A percentile compares a stretch with the other conserved stretches of the same genome.
Evolutionary conservation across 2,329 filamentous ascomycete genomes (phyloP).

Genomic region (Monosporascus sp.): DNA sequence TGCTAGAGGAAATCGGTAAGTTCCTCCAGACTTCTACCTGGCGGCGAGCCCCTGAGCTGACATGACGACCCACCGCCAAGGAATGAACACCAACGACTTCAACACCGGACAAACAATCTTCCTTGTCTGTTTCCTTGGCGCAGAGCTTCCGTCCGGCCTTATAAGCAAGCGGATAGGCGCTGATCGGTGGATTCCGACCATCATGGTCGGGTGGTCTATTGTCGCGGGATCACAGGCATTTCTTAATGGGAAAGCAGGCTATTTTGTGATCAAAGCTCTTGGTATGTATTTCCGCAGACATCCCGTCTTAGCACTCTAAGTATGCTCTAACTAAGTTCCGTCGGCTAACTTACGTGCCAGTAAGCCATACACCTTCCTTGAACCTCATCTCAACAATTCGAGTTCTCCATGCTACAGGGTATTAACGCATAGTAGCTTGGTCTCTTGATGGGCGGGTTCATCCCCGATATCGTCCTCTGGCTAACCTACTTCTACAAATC

Average conservation of each 20-base stretch:
- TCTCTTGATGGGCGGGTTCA: slow-evolving; percentile 54
- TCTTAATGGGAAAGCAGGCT: slow-evolving; percentile 22
- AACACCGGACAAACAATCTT: slow-evolving; percentile 47
- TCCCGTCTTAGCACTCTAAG: too few species aligned
- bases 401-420: too few species aligned
- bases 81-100: slow-evolving; percentile 35
- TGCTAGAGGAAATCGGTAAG: slow-evolving; percentile 33
- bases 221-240: slow-evolving; percentile 29
- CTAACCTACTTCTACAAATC: slow-evolving; percentile 73
- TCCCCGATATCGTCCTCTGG: slow-evolving; percentile 61
- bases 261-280: slow-evolving; percentile 27
- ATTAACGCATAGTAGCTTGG: slow-evolving; percentile 27
- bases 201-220: slow-evolving; percentile 33
- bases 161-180: slow-evolving; percentile 47
- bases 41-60: neutral
- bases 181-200: slow-evolving; percentile 43
- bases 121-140: slow-evolving; percentile 41
- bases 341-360: too few species aligned
- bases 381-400: too few species aligned
- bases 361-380: too few species aligned
- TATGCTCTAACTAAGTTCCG: too few species aligned
- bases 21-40: neutral
- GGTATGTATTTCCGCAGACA: too few species aligned
- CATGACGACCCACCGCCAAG: slow-evolving; percentile 6
- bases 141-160: slow-evolving; percentile 50